Evolutionary conservation across 768 basidiomycete genomes (phyloP).

Genomic region (Rhodotorula toruloides): DNA sequence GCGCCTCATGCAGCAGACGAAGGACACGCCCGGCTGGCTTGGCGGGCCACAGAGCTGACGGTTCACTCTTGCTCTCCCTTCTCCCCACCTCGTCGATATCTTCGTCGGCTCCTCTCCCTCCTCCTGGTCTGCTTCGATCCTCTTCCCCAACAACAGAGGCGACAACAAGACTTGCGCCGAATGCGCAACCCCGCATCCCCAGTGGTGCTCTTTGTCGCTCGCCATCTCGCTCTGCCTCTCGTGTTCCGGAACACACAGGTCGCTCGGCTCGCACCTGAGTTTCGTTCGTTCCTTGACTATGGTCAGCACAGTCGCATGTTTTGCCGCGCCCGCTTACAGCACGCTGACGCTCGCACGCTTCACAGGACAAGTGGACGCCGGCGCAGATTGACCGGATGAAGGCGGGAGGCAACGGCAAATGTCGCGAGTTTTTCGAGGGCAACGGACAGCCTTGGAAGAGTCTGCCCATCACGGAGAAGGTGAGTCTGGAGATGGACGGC

Average conservation of each 20-base stretch:
- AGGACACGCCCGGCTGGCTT: too few species aligned
- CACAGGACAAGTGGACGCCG: slow-evolving; percentile 40
- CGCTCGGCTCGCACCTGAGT: slow-evolving; percentile 84
- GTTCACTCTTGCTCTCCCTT: neutral
- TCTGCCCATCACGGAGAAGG: slow-evolving; percentile 62
- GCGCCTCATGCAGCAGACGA: too few species aligned
- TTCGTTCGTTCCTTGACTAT: slow-evolving; percentile 32
- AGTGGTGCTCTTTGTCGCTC: slow-evolving; percentile 11
- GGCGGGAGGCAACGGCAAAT: slow-evolving; percentile 81
- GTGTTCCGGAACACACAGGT: slow-evolving; percentile 63
- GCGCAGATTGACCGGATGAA: slow-evolving; percentile 59
- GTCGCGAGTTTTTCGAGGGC: slow-evolving; percentile 68
- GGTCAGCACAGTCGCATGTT: slow-evolving; percentile 53
- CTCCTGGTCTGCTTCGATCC: neutral
- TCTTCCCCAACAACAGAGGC: slow-evolving; percentile 23
- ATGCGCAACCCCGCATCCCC: slow-evolving; percentile 25
- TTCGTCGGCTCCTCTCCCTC: neutral
- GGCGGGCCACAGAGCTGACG: too few species aligned
- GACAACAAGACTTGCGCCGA: slow-evolving; percentile 37
- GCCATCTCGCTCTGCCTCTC: slow-evolving; percentile 82
- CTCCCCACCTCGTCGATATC: neutral
- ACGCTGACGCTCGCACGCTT: neutral
- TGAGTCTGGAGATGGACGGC: slow-evolving; percentile 38
- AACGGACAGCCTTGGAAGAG: slow-evolving; percentile 64
- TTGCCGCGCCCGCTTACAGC: neutral